Evolutionary conservation across 75 land plant species (phyloP).

Genomic region (Larix kaempferi): DNA sequence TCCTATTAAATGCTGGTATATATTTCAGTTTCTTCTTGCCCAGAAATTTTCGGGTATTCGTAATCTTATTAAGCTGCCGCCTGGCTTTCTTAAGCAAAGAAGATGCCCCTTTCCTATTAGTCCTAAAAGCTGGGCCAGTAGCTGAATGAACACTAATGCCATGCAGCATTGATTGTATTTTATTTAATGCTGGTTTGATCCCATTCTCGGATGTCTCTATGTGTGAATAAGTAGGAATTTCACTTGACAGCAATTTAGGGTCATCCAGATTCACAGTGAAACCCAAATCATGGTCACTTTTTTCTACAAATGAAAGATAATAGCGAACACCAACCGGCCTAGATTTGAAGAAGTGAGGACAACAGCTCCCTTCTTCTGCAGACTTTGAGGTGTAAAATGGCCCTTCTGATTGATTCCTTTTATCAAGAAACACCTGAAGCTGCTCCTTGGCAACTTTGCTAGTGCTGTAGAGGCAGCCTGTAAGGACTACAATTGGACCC

Average conservation of each 20-base stretch:
- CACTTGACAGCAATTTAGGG: neutral
- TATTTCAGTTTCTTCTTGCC: slow-evolving; percentile 8
- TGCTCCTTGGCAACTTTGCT: slow-evolving; percentile 17
- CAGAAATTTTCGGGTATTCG: neutral
- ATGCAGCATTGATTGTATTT: no score
- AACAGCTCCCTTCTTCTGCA: slow-evolving; percentile 3
- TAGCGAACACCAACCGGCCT: slow-evolving; percentile 29
- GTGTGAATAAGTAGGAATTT: no score
- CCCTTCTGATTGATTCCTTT: neutral
- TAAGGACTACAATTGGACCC: slow-evolving; percentile 20
- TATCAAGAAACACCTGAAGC: neutral
- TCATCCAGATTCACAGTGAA: slow-evolving; percentile 24
- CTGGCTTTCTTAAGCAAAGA: neutral
- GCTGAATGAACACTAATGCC: no score
- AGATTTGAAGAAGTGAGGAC: neutral
- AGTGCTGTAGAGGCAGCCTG: slow-evolving; percentile 26
- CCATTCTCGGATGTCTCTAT: no score
- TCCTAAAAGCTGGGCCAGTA: no score
- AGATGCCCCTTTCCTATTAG: neutral
- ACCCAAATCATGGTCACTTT: slow-evolving; percentile 31
- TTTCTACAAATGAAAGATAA: slow-evolving; percentile 22
- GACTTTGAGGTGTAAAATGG: neutral
- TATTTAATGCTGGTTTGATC: no score
- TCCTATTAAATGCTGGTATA: slow-evolving; percentile 46
- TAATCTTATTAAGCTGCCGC: neutral